Evolutionary conservation across 306 rosid species (phyloP).

Genomic region (Cajanus cajan): DNA sequence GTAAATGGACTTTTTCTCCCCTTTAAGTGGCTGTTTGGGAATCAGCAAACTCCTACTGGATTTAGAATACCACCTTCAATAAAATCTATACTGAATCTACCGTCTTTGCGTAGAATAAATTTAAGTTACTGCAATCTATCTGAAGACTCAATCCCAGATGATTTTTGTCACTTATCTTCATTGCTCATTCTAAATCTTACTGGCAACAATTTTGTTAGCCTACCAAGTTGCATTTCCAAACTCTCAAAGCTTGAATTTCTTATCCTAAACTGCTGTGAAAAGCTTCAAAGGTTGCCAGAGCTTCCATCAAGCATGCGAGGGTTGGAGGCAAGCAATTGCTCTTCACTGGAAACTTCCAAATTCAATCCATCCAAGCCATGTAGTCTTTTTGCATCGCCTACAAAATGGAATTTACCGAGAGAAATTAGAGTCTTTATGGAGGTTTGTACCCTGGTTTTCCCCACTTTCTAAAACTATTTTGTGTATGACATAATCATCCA

Average conservation of each 20-base stretch:
- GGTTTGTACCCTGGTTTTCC: constrained; percentile 16
- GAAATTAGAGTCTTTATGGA: background rate
- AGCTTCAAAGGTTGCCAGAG: constrained; percentile 30
- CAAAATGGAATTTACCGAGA: background rate
- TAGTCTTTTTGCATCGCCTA: constrained; percentile 13
- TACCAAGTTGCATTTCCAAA: constrained; percentile 30
- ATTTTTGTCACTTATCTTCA: constrained; percentile 24
- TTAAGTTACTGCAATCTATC: constrained; percentile 41
- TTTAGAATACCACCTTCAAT: constrained; percentile 23
- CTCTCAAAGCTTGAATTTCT: constrained; percentile 20
- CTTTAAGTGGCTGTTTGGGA: background rate
- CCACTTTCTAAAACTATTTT: background rate
- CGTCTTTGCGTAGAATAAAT: background rate
- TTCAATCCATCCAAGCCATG: constrained; percentile 27
- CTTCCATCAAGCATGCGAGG: constrained; percentile 15
- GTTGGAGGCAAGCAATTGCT: constrained; percentile 31
- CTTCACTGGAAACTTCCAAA: constrained; percentile 22
- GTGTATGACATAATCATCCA: background rate
- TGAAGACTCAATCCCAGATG: constrained; percentile 29
- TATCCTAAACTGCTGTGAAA: constrained; percentile 6
- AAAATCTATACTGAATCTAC: background rate
- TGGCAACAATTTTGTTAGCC: constrained; percentile 38
- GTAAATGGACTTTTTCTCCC: background rate
- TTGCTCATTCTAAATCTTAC: background rate
- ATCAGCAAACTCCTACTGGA: background rate